Base-by-base conservation (phyloP, 495 filamentous ascomycete species). In the Aspergillus cavernicola region DNA sequence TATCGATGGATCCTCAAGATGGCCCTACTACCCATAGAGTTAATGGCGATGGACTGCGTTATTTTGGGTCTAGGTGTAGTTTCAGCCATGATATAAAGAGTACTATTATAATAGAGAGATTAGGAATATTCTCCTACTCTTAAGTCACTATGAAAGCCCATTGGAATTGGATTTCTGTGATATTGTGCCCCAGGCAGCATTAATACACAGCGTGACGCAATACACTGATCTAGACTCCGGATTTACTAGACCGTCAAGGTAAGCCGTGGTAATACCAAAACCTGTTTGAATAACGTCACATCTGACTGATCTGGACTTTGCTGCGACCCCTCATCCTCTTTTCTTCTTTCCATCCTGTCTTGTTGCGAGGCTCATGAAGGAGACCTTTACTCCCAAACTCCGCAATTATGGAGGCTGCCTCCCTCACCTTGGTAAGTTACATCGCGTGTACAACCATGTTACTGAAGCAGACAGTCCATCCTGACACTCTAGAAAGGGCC, bases 401-500 rank as follows among this genome's bases (percentile, higher is more conserved):
- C 32, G 20, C 46, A 33, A 39, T 13, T 42, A 87, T 87, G 81
- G 85, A 88, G 63, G 63, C 73, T 20, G 77, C 85, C 55, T 80
- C 82, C 20, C 64, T 88, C 23, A 84, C 76, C 22, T 55, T 81
- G 66, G 83, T 84, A 68, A 52, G 71, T 53, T 39, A 28, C 12
- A 32, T 50, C 24, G 15, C 33, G 16, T 43, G 31, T 41, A 63
- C n/a, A n/a, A n/a, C n/a, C n/a, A n/a, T 52, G 51, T 55, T 41
- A 52, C n/a, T 51, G 55, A 47, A 64, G 40, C 36, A 6, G 16
- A 31, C 28, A 12, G 10, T 24, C 16, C 38, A 52, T 26, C 52
- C 52, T 50, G 46, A 50, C 64, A 62, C 50, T 60, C 48, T 57
- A 53, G 51, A 22, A n/a, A 93, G 87, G 93, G 91, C 57, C 90